Evolutionary conservation across 1,284 basidiomycete genomes (phyloP), one percentile per base, ranked within the genome.

Genomic region (Pterulicium gracile): DNA sequence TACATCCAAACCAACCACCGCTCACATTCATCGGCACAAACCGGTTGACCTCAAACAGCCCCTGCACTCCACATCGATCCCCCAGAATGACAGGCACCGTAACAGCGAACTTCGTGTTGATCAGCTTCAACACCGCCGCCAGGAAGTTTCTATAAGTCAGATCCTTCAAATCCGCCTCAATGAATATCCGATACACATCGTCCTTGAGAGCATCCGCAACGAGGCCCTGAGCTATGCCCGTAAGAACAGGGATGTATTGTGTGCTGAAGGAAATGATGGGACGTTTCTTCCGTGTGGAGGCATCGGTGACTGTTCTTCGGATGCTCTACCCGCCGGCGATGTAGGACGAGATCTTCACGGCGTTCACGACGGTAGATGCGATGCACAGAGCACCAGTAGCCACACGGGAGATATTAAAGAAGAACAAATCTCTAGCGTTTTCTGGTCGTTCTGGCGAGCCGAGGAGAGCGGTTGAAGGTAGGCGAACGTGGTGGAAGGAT

Each of bases 31-130:
- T 67, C 27, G 61, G 64, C 3, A 66, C 66, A 64, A 77, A 68
- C 46, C 69, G 68, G 54, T 77, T 77, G 49, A 72, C 67, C 47
- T 72, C 72, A 47, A 75, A 74, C 1, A 68, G 71, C 7, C 75
- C 74, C 58, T 77, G 75, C 2, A 74, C 75, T 42, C 74, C 75
- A 47, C 70, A 74, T 12, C 75, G 65, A 50, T 77, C 75, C 10
- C 67, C 65, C 21, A 77, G 60, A 50, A 73, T 72, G 4, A 64
- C 57, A 3, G 66, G 58, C 50, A 65, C 67, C 21, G 68, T 61
- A 47, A 72, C 69, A 51, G 70, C 68, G 47, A 73, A 71, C 10
- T 72, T 63, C 44, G 65, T 66, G 15, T 72, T 58, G 0, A 71
- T 73, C 4, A 72, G 60, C 58, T 78, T 78, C 46, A 64, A 61